Conservation (phyloP, 2,329 filamentous ascomycete genomes). For the Alternaria panax region DNA sequence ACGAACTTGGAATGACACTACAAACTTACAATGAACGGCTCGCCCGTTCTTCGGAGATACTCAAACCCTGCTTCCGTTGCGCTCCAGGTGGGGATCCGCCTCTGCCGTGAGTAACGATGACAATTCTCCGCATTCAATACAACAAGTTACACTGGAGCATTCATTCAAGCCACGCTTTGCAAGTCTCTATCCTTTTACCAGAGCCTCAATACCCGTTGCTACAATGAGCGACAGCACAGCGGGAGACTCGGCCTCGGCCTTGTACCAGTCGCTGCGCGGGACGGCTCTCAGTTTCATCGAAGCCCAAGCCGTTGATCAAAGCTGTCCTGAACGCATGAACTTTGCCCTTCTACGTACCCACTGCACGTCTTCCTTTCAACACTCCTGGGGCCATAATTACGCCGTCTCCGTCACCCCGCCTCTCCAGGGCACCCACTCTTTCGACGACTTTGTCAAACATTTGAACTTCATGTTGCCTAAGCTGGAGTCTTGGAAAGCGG, state of each 20-base stretch:
- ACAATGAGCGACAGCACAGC: background rate
- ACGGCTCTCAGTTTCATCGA: slow-evolving; percentile 28
- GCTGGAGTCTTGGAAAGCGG: slow-evolving; percentile 31
- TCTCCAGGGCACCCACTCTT: slow-evolving; percentile 24
- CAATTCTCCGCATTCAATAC: background rate
- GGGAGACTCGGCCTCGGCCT: slow-evolving; percentile 1
- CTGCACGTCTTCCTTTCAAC: slow-evolving; percentile 25
- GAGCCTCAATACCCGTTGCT: background rate
- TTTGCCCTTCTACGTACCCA: slow-evolving; percentile 24
- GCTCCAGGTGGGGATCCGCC: background rate
- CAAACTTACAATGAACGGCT: background rate
- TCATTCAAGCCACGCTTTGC: background rate
- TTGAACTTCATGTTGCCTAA: slow-evolving; percentile 29
- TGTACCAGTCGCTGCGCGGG: slow-evolving; percentile 8
- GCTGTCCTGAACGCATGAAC: slow-evolving; percentile 17
- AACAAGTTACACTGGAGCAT: background rate
- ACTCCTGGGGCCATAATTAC: slow-evolving; percentile 43
- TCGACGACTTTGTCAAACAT: slow-evolving; percentile 32
- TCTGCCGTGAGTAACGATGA: background rate
- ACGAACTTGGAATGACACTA: background rate
- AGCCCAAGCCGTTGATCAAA: slow-evolving; percentile 14
- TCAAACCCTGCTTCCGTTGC: background rate
- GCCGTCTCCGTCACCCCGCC: slow-evolving; percentile 30
- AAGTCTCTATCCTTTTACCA: background rate
- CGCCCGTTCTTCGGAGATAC: background rate